Base-by-base conservation (phyloP, 139 green algal species). In the Pleodorina starrii region DNA sequence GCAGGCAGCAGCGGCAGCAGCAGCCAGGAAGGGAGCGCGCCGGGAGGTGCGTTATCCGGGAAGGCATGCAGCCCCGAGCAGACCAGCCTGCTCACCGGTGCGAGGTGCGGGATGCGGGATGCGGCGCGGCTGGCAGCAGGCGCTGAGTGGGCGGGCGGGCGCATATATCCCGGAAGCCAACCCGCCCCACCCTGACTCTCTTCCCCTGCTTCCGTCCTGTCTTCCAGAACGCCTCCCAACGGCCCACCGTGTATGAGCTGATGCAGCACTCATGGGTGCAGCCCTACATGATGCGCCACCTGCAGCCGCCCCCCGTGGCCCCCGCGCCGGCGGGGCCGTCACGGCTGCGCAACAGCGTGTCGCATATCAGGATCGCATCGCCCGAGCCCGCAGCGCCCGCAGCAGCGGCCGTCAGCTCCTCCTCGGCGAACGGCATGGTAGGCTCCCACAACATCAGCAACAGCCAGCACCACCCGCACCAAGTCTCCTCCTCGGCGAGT, bases 171-270 rank as follows among this genome's bases (percentile, higher is more conserved):
- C 9, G 29, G 3, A 66, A 66, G 54, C 54, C 7, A 32, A 66
- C 54, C 54, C 29, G 54, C 25, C 7, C 50, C 50, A 4, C 7
- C 54, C 54, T 25, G 9, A 32, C 7, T 66, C 54, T 25, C 54
- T 12, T 66, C 54, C 29, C 9, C 25, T 66, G 5, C 54, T 2
- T n/a, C n/a, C n/a, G n/a, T n/a, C n/a, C n/a, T n/a, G n/a, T n/a
- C 21, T 12, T 32, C 25, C 86, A 91, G 87, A 87, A 87, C 71
- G 77, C 87, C 25, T 77, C 44, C 11, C 87, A 91, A 35, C 87
- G 87, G 11, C 77, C 87, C 35, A 84, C 87, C 21, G 44, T 91
- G 1, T 0, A 27, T 10, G 75, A 91, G 14, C 87, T 91, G 17
- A 71, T 85, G 57, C 27, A 57, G 38, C 75, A 91, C 43, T 16